phyloP scores from a whole-genome alignment of 371 early-diverging fungal species.

The Modicella reniformis region DNA sequence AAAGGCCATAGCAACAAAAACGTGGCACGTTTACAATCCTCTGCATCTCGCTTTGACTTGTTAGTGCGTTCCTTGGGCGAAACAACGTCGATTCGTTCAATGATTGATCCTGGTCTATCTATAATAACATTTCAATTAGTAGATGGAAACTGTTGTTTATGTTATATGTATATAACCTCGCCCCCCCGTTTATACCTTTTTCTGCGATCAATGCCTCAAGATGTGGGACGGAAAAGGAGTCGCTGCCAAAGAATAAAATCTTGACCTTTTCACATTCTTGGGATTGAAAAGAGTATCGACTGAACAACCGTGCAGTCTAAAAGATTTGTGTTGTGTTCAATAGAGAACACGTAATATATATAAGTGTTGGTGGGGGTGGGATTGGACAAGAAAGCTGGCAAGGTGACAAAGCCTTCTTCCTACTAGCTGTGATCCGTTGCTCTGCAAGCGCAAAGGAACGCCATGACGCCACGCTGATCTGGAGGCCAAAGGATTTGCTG shows the following conservation, averaged over 20 bases:
- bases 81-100: constrained; percentile 73
- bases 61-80: constrained; percentile 58
- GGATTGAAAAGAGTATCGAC: background rate
- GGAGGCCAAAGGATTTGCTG: background rate
- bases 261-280: constrained; percentile 41
- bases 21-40: constrained; percentile 46
- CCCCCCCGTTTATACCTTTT: no score
- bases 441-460: background rate
- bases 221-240: constrained; percentile 79
- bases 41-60: constrained; percentile 45
- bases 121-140: no score
- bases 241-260: constrained; percentile 87
- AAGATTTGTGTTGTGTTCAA: background rate
- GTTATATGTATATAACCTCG: no score
- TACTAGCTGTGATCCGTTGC: background rate
- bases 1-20: no score
- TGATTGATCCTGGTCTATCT: constrained; percentile 51
- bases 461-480: background rate
- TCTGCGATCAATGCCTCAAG: constrained; percentile 68
- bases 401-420: background rate
- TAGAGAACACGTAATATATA: background rate
- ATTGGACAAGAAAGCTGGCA: no score
- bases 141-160: no score
- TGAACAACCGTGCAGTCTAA: constrained; percentile 14
- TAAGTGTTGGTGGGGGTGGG: background rate